These are phyloP conservation scores for Hypsizygus ulmarius DNA, from an alignment of 1,284 basidiomycete genomes.

Conservation along the genomic window DNA sequence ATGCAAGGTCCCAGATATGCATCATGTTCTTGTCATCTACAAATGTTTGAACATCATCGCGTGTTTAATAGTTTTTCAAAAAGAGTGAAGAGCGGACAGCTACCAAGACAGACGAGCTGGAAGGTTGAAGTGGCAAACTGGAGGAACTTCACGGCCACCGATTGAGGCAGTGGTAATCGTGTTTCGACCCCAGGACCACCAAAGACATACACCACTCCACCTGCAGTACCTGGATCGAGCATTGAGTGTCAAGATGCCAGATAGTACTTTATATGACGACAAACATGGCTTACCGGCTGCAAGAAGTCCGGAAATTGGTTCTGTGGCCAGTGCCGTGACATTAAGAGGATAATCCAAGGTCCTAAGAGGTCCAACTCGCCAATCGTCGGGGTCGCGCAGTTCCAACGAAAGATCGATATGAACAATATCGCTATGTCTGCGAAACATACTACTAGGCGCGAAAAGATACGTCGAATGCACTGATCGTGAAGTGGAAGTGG, in stretches of 20 bases:
- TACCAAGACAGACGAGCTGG: slow-evolving; percentile 66
- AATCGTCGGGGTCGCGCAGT: slow-evolving; percentile 53
- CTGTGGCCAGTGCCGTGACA: slow-evolving; percentile 60
- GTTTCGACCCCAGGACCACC: slow-evolving; percentile 64
- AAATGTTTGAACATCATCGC: slow-evolving; percentile 1
- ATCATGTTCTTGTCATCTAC: slow-evolving; percentile 71
- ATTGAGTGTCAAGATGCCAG: too few relatives aligned
- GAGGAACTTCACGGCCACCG: slow-evolving; percentile 55
- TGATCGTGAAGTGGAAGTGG: not conserved
- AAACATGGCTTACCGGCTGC: slow-evolving; percentile 53
- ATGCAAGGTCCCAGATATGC: slow-evolving; percentile 66
- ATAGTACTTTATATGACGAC: too few relatives aligned
- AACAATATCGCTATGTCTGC: slow-evolving; percentile 32
- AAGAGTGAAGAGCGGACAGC: slow-evolving; percentile 20
- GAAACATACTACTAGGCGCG: slow-evolving; percentile 31
- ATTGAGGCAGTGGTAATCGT: slow-evolving; percentile 50
- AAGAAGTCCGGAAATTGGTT: slow-evolving; percentile 72
- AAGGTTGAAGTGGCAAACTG: slow-evolving; percentile 58
- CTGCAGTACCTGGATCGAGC: slow-evolving; percentile 51
- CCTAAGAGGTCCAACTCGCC: slow-evolving; percentile 50
- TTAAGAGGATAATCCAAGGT: slow-evolving; percentile 53
- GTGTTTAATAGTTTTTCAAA: not conserved
- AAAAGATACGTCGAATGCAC: not conserved
- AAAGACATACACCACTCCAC: slow-evolving; percentile 59
- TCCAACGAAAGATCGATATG: slow-evolving; percentile 54